Conservation (phyloP, 2,329 filamentous ascomycete species). For the Sclerotinia trifoliorum region DNA sequence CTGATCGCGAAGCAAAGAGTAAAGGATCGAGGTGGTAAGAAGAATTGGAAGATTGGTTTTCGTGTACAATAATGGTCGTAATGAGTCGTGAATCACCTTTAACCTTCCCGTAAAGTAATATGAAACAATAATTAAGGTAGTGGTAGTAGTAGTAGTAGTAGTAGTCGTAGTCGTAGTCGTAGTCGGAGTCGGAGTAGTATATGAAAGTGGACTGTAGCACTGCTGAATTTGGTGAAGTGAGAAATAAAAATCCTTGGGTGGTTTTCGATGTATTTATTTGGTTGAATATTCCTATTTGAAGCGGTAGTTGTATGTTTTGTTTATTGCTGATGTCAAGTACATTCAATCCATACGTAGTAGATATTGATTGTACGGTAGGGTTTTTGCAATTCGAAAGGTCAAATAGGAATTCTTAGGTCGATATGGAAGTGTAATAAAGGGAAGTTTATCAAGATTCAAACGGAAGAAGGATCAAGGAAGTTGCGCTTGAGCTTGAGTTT, state of each 20-base stretch:
- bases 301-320: background rate
- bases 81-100: slow-evolving; percentile 22
- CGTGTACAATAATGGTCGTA: slow-evolving; percentile 18
- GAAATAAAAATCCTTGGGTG: background rate
- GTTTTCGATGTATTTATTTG: slow-evolving; percentile 4
- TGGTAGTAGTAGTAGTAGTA: background rate
- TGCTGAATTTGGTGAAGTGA: slow-evolving; percentile 6
- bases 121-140: slow-evolving; percentile 18
- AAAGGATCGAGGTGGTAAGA: background rate
- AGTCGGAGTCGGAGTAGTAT: background rate
- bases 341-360: background rate
- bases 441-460: background rate
- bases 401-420: background rate
- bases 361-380: background rate
- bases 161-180: background rate
- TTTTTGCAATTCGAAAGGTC: background rate
- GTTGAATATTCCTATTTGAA: background rate
- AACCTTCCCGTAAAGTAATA: slow-evolving; percentile 6
- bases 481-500: slow-evolving; percentile 3
- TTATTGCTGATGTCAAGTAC: slow-evolving; percentile 2
- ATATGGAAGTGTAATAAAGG: background rate
- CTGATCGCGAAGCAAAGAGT: background rate
- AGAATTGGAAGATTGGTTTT: slow-evolving; percentile 1
- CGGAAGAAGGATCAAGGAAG: background rate
- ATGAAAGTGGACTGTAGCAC: background rate